Evolutionary conservation across 2,329 filamentous ascomycete species (phyloP).

Genomic region (Xylaria sp.): DNA sequence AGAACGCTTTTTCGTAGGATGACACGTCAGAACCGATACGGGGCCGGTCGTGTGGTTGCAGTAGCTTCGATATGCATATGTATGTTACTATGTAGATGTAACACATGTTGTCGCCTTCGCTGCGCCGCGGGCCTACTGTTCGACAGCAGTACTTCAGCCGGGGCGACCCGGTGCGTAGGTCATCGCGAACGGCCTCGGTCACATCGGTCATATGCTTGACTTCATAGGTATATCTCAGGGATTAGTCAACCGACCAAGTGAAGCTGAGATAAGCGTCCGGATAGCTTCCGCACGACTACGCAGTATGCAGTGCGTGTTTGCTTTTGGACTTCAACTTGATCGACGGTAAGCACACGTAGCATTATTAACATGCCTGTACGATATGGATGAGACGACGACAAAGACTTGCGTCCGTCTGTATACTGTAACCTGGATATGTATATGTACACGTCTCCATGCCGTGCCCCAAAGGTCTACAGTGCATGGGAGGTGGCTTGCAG

Average conservation of each 20-base stretch:
- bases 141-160: conserved; percentile 10
- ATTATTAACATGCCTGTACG: conserved; percentile 7
- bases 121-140: conserved; percentile 1
- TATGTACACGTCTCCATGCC: conserved; percentile 13
- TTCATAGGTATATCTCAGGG: neutral
- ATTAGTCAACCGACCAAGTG: neutral
- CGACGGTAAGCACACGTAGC: conserved; percentile 17
- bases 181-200: conserved; percentile 17
- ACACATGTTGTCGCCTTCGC: conserved; percentile 16
- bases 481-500: conserved; percentile 39
- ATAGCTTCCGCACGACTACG: neutral
- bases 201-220: neutral
- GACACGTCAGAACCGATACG: conserved; percentile 36
- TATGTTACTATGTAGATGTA: conserved; percentile 15
- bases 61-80: conserved; percentile 28
- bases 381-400: conserved; percentile 12
- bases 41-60: conserved; percentile 27
- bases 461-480: conserved; percentile 24
- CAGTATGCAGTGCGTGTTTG: neutral
- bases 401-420: conserved; percentile 6
- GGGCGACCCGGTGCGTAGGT: conserved; percentile 6
- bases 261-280: conserved; percentile 3
- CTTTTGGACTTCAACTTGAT: conserved; percentile 1
- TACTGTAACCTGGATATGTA: neutral
- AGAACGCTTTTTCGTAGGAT: conserved; percentile 23